Base-by-base conservation (phyloP, 495 filamentous ascomycete species). In the Penicillium subrubescens region DNA sequence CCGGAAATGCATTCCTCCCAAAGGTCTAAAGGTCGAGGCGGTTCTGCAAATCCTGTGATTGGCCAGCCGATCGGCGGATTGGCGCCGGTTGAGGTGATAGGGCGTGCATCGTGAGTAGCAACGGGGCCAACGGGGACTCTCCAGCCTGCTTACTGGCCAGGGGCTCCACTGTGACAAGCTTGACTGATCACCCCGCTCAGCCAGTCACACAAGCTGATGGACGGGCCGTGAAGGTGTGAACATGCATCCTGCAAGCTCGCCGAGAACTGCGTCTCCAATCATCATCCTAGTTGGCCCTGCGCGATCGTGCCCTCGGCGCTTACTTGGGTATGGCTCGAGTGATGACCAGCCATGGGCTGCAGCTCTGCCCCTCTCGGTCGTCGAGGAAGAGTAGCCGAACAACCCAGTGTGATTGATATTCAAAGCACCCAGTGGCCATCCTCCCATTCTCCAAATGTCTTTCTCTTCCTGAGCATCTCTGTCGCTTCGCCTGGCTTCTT, bases 81-180 rank as follows among this genome's bases (percentile, higher is more conserved):
- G 71, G 77, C 74, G 77, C 77, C 73, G 71, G 75, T 59, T 56
- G 67, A 66, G 67, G 77, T 79, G 77, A 79, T 61, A 64, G 71
- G 67, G 68, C 68, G 53, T 79, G 77, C 77, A 75, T 75, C 43
- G 55, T 53, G 68, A 67, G 66, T 59, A 67, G 64, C 59, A 57
- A 62, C 31, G 39, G 39, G 55, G 37, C 37, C 29, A 31, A 60
- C 61, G 25, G 37, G 39, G 57, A 25, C 43, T 11, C 14, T 62
- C 21, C 44, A 33, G 27, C 39, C 56, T 41, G 63, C 56, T 69
- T 8, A 73, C 67, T 70, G 69, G 71, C 56, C 56, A 3, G 31
- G 34, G 57, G 37, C 59, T 70, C 71, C 75, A 73, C 75, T 75
- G 77, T 79, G 77, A 79, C 71, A 74, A 75, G 72, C 74, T 71